Evolutionary conservation across 192 early-diverging fungal species (phyloP).

Genomic region (Chytriomyces hyalinus): DNA sequence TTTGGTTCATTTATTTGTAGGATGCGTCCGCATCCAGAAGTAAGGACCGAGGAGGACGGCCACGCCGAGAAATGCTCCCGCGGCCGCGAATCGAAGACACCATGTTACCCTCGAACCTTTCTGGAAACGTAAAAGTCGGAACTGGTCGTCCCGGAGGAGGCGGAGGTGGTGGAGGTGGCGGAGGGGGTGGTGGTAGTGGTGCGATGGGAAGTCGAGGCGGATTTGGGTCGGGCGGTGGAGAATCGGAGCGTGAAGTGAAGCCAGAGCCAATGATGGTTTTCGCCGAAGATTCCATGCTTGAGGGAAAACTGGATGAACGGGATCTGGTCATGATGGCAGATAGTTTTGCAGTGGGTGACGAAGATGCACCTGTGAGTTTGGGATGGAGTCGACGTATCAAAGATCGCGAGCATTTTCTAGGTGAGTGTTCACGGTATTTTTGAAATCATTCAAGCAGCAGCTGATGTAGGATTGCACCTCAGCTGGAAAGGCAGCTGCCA

Average conservation of each 20-base stretch:
- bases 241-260: background rate
- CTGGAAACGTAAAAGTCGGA: background rate
- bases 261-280: background rate
- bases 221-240: background rate
- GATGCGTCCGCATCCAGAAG: too few relatives aligned
- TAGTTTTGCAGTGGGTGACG: slow-evolving; percentile 18
- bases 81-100: background rate
- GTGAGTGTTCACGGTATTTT: background rate
- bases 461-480: background rate
- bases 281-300: background rate
- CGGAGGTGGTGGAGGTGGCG: background rate
- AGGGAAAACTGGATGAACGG: slow-evolving; percentile 6
- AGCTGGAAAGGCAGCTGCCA: background rate
- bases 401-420: slow-evolving; percentile 30
- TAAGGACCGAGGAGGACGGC: background rate
- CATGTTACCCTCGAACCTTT: slow-evolving; percentile 17
- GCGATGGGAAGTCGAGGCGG: background rate
- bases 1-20: too few relatives aligned
- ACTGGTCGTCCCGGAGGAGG: background rate
- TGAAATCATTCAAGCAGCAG: too few relatives aligned
- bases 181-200: slow-evolving; percentile 1
- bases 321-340: slow-evolving; percentile 24
- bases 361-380: slow-evolving; percentile 22
- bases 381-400: slow-evolving; percentile 20
- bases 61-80: slow-evolving; percentile 5